phyloP scores from a whole-genome alignment of 805 yeast species.

The Candida fluviatilis region DNA sequence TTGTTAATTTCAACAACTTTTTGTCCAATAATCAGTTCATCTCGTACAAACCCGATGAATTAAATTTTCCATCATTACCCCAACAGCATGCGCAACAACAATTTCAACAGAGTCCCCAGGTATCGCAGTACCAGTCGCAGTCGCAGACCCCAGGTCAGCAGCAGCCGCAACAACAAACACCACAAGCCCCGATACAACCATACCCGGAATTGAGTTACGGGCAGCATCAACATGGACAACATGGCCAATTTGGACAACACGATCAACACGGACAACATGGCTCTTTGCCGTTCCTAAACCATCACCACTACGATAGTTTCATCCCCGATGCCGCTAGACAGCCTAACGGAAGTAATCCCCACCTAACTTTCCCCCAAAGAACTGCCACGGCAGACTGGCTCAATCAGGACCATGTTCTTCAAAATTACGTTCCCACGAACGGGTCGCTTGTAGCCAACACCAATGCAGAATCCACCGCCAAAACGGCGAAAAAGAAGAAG shows the following conservation, averaged over 20 bases:
- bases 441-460: background rate
- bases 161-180: constrained; percentile 5
- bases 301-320: constrained; percentile 2
- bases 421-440: background rate
- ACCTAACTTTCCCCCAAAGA: constrained; percentile 2
- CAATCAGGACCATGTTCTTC: background rate
- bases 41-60: constrained; percentile 22
- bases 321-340: constrained; percentile 3
- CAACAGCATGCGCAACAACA: constrained; percentile 4
- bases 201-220: background rate
- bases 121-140: constrained; percentile 4
- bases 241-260: too few relatives aligned
- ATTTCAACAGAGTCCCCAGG: constrained; percentile 1
- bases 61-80: constrained; percentile 5
- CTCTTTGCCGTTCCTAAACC: background rate
- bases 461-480: background rate
- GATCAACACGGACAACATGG: background rate
- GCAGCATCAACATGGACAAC: too few relatives aligned
- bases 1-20: constrained; percentile 9
- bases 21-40: constrained; percentile 16
- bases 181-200: constrained; percentile 6
- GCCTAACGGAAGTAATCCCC: constrained; percentile 1
- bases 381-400: constrained; percentile 1
- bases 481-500: constrained; percentile 6
- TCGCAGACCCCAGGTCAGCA: constrained; percentile 6